Evolutionary conservation across 306 rosid species (phyloP), one percentile per base, ranked within the genome.

Genomic region (Trifolium pratense): DNA sequence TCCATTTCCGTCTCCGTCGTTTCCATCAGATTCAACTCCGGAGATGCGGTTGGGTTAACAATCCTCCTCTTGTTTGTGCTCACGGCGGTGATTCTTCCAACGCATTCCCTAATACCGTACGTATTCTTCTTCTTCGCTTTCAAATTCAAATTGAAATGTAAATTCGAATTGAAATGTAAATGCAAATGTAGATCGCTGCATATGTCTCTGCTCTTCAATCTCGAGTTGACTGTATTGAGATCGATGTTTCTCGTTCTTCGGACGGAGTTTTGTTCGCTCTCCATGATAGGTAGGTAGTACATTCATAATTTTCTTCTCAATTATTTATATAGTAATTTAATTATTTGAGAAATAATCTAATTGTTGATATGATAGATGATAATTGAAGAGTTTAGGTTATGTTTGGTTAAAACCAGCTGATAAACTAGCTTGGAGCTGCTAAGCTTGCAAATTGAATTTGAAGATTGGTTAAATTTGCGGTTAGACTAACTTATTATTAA

Each of bases 171-270:
- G 1, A 16, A 62, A 32, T 9, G 6, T 16, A 58, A 29, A 53
- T 37, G 9, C 2, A 14, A 25, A 29, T 58, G 42, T 74, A 93
- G 98, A 82, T 90, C 56, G 86, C 85, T 49, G 96, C 98, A n/a
- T 93, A 90, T 80, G 71, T 10, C 62, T 78, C 70, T 25, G 98
- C 97, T 48, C 81, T 93, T 74, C 71, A 23, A 34, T 85, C 96
- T 81, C 84, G 76, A 59, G 96, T 84, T 3, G 95, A 93, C 63
- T 93, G 98, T 71, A 72, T 93, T 34, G 98, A 93, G 91, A 89
- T 93, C 70, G 98, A 93, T 14, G 96, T 88, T 11, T 93, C 98
- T 85, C 97, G 97, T 40, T 90, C 98, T 82, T 83, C 81, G 1
- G 97, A 93, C 68, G 93, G 97, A 52, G 81, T 89, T 65, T 70